Evolutionary conservation across 2,329 filamentous ascomycete genomes (phyloP), one percentile per base, ranked within the genome.

Genomic region (Fusarium humuli): DNA sequence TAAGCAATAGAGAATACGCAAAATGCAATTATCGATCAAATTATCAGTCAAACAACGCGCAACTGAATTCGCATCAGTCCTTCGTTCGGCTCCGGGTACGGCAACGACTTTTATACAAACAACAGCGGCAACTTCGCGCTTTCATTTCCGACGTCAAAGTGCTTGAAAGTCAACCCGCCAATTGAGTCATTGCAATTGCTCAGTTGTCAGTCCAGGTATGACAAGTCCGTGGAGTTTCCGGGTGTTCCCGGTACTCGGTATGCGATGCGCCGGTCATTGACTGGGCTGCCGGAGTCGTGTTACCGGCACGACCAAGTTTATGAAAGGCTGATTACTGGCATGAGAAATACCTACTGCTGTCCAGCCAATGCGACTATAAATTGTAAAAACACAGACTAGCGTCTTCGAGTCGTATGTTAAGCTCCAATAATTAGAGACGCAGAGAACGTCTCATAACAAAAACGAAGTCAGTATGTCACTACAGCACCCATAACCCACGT

Each of bases 1-100:
- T 4, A 5, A 6, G 3, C 5, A 1, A n/a, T 12, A 20, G 3
- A 27, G 12, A 1, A 12, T 12, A 37, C 0, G 12, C 6, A 37
- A 37, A 37, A 22, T 20, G 18, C 0, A 20, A n/a, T 18, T n/a
- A 1, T 25, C 7, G 10, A 14, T n/a, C 13, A 14, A 5, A 25
- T 25, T 2, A 8, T 10, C 10, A 27, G 18, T 29, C 5, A 13
- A 14, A 37, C 3, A 22, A 6, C 8, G 20, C 13, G 3, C 13
- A 18, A 7, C 7, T 2, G 9, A 7, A 46, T 3, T n/a, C 5
- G 6, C 14, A 12, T 14, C 22, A 13, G 5, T 11, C 4, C 12
- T 6, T 8, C 12, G 22, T 5, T 25, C 48, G 37, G 18, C 18
- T 40, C 48, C 4, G 22, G 48, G 25, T 18, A 9, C n/a, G n/a